phyloP scores from a whole-genome alignment of 2,329 filamentous ascomycete genomes.

The Aspergillus unguis region DNA sequence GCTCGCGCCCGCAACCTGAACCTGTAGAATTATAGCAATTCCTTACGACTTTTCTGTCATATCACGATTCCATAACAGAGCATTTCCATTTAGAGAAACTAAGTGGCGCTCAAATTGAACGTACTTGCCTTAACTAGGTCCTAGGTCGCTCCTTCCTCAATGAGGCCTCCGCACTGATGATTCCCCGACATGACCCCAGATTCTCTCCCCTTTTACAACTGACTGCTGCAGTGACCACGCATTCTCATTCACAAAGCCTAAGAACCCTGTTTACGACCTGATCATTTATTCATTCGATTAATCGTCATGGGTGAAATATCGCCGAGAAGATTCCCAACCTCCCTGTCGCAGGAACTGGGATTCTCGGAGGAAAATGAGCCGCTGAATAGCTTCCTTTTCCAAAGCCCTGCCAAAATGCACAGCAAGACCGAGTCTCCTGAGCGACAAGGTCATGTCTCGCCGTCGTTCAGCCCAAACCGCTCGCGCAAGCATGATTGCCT shows the following conservation, averaged over 20 bases:
- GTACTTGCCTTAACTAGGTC: constrained; percentile 1
- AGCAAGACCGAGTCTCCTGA: neutral
- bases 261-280: neutral
- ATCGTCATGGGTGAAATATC: neutral
- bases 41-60: constrained; percentile 16
- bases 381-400: neutral
- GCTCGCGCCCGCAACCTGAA: constrained; percentile 31
- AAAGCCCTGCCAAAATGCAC: neutral
- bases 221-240: neutral
- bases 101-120: too few species aligned
- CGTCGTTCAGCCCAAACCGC: neutral
- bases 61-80: neutral
- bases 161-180: neutral
- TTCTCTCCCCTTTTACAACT: neutral
- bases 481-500: neutral
- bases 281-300: neutral
- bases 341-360: neutral
- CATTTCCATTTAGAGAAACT: neutral
- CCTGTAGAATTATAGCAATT: constrained; percentile 43
- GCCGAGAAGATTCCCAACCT: neutral
- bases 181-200: neutral
- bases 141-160: constrained; percentile 9
- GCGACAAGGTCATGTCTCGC: neutral
- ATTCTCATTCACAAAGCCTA: neutral
- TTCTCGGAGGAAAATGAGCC: neutral